Conservation (phyloP, 2,329 filamentous ascomycete species). For the Beauveria medogensis region DNA sequence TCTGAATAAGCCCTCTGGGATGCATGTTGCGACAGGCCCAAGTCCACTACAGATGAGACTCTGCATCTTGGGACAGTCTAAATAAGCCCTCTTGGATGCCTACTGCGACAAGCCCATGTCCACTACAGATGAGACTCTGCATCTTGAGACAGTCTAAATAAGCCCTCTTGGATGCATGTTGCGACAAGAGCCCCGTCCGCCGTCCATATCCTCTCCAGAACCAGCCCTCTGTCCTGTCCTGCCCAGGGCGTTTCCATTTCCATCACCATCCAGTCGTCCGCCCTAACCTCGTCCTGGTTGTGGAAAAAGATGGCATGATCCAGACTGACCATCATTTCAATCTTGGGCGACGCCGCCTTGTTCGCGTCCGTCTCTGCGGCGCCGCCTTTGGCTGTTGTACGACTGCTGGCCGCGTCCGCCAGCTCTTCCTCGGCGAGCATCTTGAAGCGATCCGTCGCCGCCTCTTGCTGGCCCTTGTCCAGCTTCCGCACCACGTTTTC, state of each 20-base stretch:
- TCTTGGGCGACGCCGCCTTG: neutral
- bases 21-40: no score
- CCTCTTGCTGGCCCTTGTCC: neutral
- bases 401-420: neutral
- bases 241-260: slow-evolving; percentile 12
- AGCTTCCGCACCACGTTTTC: neutral
- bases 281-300: neutral
- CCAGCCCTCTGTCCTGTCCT: slow-evolving; percentile 6
- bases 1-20: neutral
- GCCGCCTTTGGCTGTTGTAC: neutral
- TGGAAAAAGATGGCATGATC: slow-evolving; percentile 11
- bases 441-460: neutral
- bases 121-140: neutral
- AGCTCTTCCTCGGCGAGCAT: neutral
- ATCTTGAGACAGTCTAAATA: neutral
- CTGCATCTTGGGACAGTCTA: neutral
- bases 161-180: slow-evolving; percentile 6
- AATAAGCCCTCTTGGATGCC: neutral
- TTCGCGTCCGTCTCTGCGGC: neutral
- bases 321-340: slow-evolving; percentile 10
- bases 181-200: neutral
- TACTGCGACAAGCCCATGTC: no score
- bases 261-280: slow-evolving; percentile 9
- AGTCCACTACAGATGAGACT: neutral
- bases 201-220: slow-evolving; percentile 8